Conservation (phyloP, 2,329 filamentous ascomycete genomes). For the Metarhizium brunneum region DNA sequence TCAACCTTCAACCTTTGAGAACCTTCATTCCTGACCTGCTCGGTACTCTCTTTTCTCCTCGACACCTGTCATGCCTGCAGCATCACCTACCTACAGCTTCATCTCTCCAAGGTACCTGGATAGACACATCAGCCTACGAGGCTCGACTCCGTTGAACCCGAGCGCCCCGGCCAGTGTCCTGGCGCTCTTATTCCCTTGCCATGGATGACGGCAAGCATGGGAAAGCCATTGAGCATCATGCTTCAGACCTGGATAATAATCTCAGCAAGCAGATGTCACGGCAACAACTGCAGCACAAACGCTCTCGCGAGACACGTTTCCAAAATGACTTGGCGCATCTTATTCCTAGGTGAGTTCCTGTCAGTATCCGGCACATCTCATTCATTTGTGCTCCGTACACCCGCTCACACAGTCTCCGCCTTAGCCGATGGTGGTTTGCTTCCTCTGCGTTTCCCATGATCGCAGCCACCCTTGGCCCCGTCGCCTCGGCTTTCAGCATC, state of each 20-base stretch:
- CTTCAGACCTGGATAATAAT: conserved; percentile 17
- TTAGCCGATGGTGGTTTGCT: conserved; percentile 55
- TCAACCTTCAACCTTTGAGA: not conserved
- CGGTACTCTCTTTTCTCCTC: not conserved
- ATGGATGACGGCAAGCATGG: conserved; percentile 34
- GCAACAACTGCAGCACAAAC: not conserved
- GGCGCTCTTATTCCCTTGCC: conserved; percentile 4
- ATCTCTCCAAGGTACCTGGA: not conserved
- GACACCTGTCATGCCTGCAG: not conserved
- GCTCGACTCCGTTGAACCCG: not conserved
- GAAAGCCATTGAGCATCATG: conserved; percentile 26
- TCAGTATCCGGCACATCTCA: not conserved
- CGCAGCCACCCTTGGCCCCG: conserved; percentile 73
- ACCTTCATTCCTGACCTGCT: not conserved
- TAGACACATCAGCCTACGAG: not conserved
- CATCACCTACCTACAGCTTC: not conserved
- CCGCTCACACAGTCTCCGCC: not conserved
- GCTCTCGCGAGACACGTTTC: conserved; percentile 16
- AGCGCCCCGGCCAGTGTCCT: not conserved
- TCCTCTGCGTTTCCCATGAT: conserved; percentile 65
- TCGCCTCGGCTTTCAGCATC: conserved; percentile 82
- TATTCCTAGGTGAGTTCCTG: conserved; percentile 29
- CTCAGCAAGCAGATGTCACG: conserved; percentile 8
- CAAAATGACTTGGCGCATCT: conserved; percentile 32
- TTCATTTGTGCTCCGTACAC: not conserved